Base-by-base conservation (phyloP, 805 yeast genomes). In the Cyberlindnera petersonii region DNA sequence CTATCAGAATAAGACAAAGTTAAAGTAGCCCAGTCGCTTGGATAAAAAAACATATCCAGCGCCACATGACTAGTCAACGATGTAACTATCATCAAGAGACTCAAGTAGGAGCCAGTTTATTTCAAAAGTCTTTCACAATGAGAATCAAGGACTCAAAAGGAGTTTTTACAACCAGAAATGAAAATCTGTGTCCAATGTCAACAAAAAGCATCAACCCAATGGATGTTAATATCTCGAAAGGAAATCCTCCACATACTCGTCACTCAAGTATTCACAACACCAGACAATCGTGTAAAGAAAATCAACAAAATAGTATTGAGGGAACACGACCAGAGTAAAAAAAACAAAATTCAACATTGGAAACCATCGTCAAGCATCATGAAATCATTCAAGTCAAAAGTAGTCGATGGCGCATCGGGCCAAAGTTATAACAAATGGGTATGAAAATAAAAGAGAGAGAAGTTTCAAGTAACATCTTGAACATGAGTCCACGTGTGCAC, bases 351-450 rank as follows among this genome's bases (percentile, higher is more conserved):
- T 41, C 33, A 38, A 29, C 39, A 45, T 28, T 50, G 50, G 44
- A 39, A 39, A 29, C 44, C 49, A 38, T 44, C 48, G 37, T 44
- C 53, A 40, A 56, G 51, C 37, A 46, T 46, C 31, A 56, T 56
- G 49, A 56, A 56, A 35, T 56, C 60, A 55, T 53, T 50, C 48
- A 56, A 53, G 39, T 56, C 59, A 49, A 56, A 56, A 35, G 53
- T 38, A 47, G 47, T 50, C 44, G 58, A 54, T 48, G 58, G 60
- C 60, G 60, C 60, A 51, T 56, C 60, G 53, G 60, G 60, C 60
- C 35, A 44, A 36, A 51, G 51, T 45, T 42, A 45, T 38, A 37
- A 30, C 24, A 29, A 14, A 17, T 17, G 9, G 4, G 15, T 18
- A 30, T 5, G 24, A 24, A 23, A 8, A 32, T 5, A 14, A 32